Conservation (phyloP, 768 basidiomycete genomes). For the Amanita polypyramis region DNA sequence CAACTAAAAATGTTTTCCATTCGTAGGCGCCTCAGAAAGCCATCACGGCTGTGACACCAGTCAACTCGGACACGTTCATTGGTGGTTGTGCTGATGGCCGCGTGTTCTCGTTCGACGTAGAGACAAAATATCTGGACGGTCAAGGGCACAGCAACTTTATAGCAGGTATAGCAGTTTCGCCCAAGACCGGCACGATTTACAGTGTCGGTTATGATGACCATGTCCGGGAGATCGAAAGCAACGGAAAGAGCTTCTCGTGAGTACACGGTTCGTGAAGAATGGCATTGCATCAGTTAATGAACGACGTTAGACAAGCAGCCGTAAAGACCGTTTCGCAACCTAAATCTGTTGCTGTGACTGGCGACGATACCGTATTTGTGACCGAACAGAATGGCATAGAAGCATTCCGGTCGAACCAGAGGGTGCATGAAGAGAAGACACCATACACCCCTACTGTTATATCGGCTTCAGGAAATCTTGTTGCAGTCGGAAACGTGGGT, state of each 20-base stretch:
- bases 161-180: conserved; percentile 41
- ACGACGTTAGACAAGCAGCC: conserved; percentile 33
- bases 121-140: conserved; percentile 39
- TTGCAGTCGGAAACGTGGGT: conserved; percentile 71
- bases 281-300: neutral
- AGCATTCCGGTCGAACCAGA: conserved; percentile 62
- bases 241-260: conserved; percentile 36
- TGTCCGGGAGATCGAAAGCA: conserved; percentile 51
- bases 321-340: conserved; percentile 54
- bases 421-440: conserved; percentile 43
- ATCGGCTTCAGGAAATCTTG: conserved; percentile 35
- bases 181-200: conserved; percentile 40
- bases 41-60: conserved; percentile 51
- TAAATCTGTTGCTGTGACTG: conserved; percentile 46
- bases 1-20: neutral
- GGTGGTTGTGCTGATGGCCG: conserved; percentile 78
- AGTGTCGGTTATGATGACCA: conserved; percentile 77
- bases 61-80: conserved; percentile 53
- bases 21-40: conserved; percentile 70
- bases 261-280: conserved; percentile 13
- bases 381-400: conserved; percentile 49
- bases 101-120: conserved; percentile 44
- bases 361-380: conserved; percentile 58
- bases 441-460: conserved; percentile 45
- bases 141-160: conserved; percentile 64